Conservation (phyloP, 1,139 yeast species). For the Yamadazyma dendronema region DNA sequence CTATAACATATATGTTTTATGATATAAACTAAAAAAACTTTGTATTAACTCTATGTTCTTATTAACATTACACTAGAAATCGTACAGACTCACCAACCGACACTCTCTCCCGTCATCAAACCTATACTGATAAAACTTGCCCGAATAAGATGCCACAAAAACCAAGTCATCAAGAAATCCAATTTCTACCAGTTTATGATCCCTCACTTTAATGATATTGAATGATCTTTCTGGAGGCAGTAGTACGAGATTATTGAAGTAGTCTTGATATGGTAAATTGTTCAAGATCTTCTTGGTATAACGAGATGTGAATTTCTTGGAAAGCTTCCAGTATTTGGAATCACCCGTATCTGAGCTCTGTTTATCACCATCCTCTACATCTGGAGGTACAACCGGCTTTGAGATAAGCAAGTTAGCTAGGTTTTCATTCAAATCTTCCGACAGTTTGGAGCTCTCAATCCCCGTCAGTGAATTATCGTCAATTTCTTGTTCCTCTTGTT, state of each 20-base stretch:
- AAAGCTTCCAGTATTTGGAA: constrained; percentile 16
- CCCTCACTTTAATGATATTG: constrained; percentile 42
- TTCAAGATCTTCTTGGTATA: constrained; percentile 41
- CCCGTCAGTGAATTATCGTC: constrained; percentile 3
- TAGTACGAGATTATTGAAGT: constrained; percentile 43
- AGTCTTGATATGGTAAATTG: constrained; percentile 42
- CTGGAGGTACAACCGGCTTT: constrained; percentile 18
- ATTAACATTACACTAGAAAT: not conserved
- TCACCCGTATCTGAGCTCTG: constrained; percentile 5
- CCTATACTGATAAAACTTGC: constrained; percentile 41
- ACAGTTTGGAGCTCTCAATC: constrained; percentile 19
- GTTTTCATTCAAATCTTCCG: constrained; percentile 44
- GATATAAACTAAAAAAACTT: not conserved
- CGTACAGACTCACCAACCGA: constrained; percentile 23
- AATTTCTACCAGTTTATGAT: constrained; percentile 33
- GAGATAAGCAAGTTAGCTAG: constrained; percentile 41
- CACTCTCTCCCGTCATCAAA: constrained; percentile 30
- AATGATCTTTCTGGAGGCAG: constrained; percentile 47
- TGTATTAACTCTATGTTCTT: not conserved
- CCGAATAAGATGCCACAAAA: constrained; percentile 41
- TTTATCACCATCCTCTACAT: constrained; percentile 2
- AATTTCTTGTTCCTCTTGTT: constrained; percentile 4
- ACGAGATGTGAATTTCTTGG: constrained; percentile 29
- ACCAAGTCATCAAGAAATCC: constrained; percentile 37
- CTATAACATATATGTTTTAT: no score